Percentiles rank a stretch among this genome's conserved stretches.
These are phyloP conservation scores for Cutaneotrichosporon arboriforme DNA, from an alignment of 1,284 basidiomycete genomes.

Conservation along the genomic window DNA sequence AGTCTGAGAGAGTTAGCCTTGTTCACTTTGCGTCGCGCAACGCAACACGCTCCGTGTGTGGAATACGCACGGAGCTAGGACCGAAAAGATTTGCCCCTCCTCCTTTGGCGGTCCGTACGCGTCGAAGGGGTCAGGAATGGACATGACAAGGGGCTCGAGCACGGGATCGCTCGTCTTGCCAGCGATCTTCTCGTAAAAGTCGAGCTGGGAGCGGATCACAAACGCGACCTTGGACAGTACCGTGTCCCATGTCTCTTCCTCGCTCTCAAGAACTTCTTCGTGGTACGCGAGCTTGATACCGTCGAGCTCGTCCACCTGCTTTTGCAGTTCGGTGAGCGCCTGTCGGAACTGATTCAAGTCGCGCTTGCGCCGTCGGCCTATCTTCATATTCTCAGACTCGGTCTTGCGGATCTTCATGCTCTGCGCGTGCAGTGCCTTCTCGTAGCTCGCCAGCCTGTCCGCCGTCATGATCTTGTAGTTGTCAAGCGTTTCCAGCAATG, in stretches of 20 bases:
- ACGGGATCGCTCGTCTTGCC: constrained; percentile 82
- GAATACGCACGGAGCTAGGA: constrained; percentile 68
- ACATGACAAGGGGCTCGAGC: constrained; percentile 81
- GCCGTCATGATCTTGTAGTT: constrained; percentile 55
- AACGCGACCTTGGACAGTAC: constrained; percentile 70
- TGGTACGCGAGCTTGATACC: constrained; percentile 49
- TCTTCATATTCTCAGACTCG: constrained; percentile 78
- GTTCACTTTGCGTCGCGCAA: not conserved
- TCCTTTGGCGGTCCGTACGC: constrained; percentile 80
- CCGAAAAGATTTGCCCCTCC: constrained; percentile 87
- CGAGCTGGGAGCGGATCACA: constrained; percentile 43
- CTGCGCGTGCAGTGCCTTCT: constrained; percentile 70
- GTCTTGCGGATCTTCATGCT: constrained; percentile 79
- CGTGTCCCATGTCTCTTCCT: constrained; percentile 84
- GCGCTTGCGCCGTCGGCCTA: constrained; percentile 62
- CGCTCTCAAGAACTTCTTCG: constrained; percentile 77
- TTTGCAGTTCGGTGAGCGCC: constrained; percentile 74
- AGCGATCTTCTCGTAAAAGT: constrained; percentile 48
- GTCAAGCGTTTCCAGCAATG: constrained; percentile 75
- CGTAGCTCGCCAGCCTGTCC: constrained; percentile 74
- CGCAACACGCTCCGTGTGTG: not conserved
- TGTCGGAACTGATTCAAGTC: constrained; percentile 80
- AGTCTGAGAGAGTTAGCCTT: constrained; percentile 9
- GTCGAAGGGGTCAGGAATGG: constrained; percentile 87
- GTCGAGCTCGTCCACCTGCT: constrained; percentile 60